Percentiles rank a stretch among this genome's conserved stretches.
These are phyloP conservation scores for Lachancea fermentati DNA, from an alignment of 805 yeast species.

Conservation along the genomic window DNA sequence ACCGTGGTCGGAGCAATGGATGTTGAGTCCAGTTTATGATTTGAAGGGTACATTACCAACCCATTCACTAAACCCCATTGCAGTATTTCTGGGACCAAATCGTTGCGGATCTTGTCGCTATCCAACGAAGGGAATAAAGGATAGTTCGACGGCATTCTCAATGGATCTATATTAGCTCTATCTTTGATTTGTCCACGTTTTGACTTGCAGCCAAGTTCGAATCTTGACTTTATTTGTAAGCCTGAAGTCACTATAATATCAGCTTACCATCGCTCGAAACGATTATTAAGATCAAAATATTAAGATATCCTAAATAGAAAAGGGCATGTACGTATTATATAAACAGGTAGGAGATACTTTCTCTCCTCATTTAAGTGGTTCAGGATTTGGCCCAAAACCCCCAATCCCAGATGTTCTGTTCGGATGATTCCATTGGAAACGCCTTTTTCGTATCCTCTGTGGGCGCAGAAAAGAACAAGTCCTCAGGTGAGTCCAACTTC, in stretches of 20 bases:
- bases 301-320: not conserved
- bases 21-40: conserved; percentile 40
- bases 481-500: conserved; percentile 33
- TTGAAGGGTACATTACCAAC: conserved; percentile 70
- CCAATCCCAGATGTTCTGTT: conserved; percentile 30
- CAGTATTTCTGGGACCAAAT: conserved; percentile 42
- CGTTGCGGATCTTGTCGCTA: conserved; percentile 19
- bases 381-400: conserved; percentile 21
- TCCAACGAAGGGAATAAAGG: conserved; percentile 29
- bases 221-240: no score
- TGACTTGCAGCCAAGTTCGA: not conserved
- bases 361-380: conserved; percentile 9
- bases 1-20: conserved; percentile 81
- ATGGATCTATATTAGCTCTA: not conserved
- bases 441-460: conserved; percentile 4
- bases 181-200: no score
- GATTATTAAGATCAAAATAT: not conserved
- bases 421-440: not conserved
- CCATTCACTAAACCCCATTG: conserved; percentile 84
- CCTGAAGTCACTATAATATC: no score
- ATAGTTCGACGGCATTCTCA: conserved; percentile 1
- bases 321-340: not conserved
- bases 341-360: not conserved
- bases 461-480: conserved; percentile 21
- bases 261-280: not conserved